These are phyloP conservation scores for Arthroderma sp. DNA, from an alignment of 2,329 filamentous ascomycete species.

Conservation along the genomic window DNA sequence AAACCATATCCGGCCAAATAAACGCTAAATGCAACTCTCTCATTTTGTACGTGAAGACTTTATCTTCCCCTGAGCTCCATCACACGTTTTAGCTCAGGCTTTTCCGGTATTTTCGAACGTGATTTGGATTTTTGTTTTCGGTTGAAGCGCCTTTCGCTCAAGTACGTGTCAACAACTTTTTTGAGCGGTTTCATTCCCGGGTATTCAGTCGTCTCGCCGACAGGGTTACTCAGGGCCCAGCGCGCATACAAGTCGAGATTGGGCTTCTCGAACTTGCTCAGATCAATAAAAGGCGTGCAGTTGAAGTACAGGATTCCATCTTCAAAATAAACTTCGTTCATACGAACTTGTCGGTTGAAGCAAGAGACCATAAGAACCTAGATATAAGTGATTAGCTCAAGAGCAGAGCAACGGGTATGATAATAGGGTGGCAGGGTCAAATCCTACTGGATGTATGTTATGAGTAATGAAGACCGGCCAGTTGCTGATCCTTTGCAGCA, in stretches of 20 bases:
- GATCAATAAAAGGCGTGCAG: not conserved
- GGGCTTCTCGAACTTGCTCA: not conserved
- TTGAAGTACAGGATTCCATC: not conserved
- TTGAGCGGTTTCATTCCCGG: not conserved
- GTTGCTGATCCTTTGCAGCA: not conserved
- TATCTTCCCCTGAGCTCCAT: not conserved
- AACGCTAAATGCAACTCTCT: too few relatives aligned
- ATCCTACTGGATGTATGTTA: not conserved
- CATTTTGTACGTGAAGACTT: not conserved
- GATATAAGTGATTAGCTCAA: not conserved
- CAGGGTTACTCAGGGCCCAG: not conserved
- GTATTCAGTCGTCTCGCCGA: not conserved
- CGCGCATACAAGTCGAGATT: not conserved
- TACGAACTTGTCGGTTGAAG: not conserved
- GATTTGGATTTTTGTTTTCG: not conserved
- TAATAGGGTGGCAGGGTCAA: not conserved
- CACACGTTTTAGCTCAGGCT: not conserved
- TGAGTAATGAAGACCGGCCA: not conserved
- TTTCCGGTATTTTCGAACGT: not conserved
- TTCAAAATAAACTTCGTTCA: not conserved
- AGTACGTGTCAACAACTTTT: not conserved
- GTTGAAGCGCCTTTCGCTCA: not conserved
- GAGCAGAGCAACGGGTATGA: not conserved
- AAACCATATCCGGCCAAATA: too few relatives aligned
- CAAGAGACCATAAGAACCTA: not conserved